Evolutionary conservation across 495 filamentous ascomycete species (phyloP).

Genomic region (Xylaria castorea): DNA sequence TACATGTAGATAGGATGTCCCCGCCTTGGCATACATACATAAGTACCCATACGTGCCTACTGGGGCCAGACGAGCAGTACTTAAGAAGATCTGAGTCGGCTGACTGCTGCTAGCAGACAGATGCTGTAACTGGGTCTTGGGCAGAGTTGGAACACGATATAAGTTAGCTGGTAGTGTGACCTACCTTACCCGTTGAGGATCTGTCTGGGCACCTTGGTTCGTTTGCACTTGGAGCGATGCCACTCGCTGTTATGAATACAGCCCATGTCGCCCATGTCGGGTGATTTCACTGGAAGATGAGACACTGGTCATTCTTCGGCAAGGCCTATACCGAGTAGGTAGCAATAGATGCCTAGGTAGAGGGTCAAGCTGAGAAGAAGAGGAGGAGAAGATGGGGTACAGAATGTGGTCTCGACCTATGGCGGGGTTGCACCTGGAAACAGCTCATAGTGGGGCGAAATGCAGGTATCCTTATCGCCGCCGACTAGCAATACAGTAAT

Average conservation of each 20-base stretch:
- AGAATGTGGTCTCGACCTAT: conserved; percentile 5
- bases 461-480: not conserved
- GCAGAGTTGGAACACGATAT: not conserved
- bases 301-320: not conserved
- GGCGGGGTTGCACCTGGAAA: conserved; percentile 1
- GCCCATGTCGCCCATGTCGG: not conserved
- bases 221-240: not conserved
- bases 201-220: not conserved
- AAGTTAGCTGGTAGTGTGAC: not conserved
- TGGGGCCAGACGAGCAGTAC: not conserved
- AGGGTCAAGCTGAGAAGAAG: not conserved
- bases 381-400: not conserved
- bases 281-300: not conserved
- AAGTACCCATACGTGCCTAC: not conserved
- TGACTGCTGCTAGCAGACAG: not conserved
- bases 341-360: not conserved
- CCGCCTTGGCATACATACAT: conserved; percentile 2
- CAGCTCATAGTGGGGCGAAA: not conserved
- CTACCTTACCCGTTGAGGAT: not conserved
- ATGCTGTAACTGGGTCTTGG: not conserved
- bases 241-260: not conserved
- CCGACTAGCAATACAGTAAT: not conserved
- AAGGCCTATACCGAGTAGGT: not conserved
- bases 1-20: not conserved
- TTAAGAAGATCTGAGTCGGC: not conserved